Evolutionary conservation across 257 asterid species (phyloP), one percentile per base, ranked within the genome.

Genomic region (Nemophila menziesii): DNA sequence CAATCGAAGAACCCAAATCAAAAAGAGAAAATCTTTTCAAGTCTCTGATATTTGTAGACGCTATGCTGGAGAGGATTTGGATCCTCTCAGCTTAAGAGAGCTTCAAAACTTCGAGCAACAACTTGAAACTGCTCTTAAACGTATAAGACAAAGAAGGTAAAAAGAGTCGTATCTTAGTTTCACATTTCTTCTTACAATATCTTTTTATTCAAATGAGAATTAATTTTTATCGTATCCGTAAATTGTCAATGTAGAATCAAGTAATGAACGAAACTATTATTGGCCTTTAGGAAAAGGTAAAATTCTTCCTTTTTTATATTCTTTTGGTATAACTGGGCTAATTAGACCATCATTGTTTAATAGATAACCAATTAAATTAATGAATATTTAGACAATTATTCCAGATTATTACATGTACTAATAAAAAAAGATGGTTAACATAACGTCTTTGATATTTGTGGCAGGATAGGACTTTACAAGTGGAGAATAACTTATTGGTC

Each of bases 101-200:
- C 92, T 85, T 47, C 95, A 75, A 57, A 78, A 74, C 60, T 44
- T 80, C 71, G 85, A 85, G 60, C 92, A 68, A 60, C 93, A 85
- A 56, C 74, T 85, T 29, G 85, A 78, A 46, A 57, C 56, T 41
- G 72, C 93, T 43, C 52, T 85, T 15, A 85, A 67, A 62, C 72
- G 92, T 56, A 67, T 78, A 34, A 62, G 95, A 66, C 73, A 2
- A 78, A 65, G 52, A 75, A 73, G 84, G 92, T 71, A 43, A 3
- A 1, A 37, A 12, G 8, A 37, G 42, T 1, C 16, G 13, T 8
- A 2, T 34, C 15, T 3, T 15, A 15, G 10, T 13, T 8, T 6
- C 22, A 5, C 3, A 11, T 17, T 6, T 12, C 16, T 39, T 12
- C 1, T 4, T 12, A 37, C 20, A n/a, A n/a, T n/a, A n/a, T n/a